phyloP scores from a whole-genome alignment of 192 early-diverging fungal genomes.

The Rhizoclosmatium sp. region DNA sequence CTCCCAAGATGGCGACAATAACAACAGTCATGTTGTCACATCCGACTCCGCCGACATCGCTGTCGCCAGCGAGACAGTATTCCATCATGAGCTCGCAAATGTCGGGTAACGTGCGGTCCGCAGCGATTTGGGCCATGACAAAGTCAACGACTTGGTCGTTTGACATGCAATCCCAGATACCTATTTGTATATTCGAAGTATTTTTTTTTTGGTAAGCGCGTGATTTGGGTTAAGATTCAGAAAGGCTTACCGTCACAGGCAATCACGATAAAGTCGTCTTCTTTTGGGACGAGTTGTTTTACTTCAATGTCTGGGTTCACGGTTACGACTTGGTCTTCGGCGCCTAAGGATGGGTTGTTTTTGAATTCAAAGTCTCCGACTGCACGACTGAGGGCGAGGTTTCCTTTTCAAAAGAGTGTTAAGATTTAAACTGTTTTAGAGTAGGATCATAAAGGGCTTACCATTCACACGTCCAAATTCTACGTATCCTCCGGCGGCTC shows the following conservation, averaged over 20 bases:
- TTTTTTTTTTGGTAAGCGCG: too few relatives aligned
- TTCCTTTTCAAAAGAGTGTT: slow-evolving; percentile 57
- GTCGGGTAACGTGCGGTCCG: slow-evolving; percentile 64
- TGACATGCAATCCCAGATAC: slow-evolving; percentile 98
- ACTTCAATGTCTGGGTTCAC: slow-evolving; percentile 85
- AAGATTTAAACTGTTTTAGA: slow-evolving; percentile 1
- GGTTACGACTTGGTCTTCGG: slow-evolving; percentile 93
- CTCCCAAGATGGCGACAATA: slow-evolving; percentile 86
- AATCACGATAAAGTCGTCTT: slow-evolving; percentile 93
- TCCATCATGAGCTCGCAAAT: slow-evolving; percentile 94
- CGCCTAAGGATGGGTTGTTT: slow-evolving; percentile 76
- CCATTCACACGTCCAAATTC: slow-evolving; percentile 99
- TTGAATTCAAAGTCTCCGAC: slow-evolving; percentile 99
- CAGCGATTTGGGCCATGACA: slow-evolving; percentile 73
- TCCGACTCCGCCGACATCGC: slow-evolving; percentile 89
- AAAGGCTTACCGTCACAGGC: slow-evolving; percentile 88
- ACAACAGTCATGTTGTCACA: slow-evolving; percentile 99
- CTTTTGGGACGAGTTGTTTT: slow-evolving; percentile 57
- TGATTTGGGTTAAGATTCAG: too few relatives aligned
- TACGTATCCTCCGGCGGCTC: slow-evolving; percentile 93
- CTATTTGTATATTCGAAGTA: too few relatives aligned
- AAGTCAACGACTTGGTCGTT: slow-evolving; percentile 90
- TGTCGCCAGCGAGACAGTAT: slow-evolving; percentile 86
- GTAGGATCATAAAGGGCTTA: slow-evolving; percentile 32
- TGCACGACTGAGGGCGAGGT: slow-evolving; percentile 95